Percentiles rank a stretch among this genome's conserved stretches.
phyloP scores from a whole-genome alignment of 345 rosid species.

The Fremontodendron californicum region DNA sequence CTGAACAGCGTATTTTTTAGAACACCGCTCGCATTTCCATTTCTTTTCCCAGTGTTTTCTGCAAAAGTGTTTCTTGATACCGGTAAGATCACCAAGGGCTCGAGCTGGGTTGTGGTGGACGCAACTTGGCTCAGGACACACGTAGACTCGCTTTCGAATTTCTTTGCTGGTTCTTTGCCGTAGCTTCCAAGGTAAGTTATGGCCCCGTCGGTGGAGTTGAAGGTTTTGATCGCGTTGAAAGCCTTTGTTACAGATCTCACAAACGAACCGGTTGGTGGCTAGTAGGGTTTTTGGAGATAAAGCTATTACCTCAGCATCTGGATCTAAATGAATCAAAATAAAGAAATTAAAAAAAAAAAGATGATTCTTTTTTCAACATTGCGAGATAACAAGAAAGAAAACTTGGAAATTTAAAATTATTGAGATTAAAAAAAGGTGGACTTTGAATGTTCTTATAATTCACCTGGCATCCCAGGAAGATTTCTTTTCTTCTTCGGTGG shows the following conservation, averaged over 20 bases:
- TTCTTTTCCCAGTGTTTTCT: conserved; percentile 81
- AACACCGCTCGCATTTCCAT: conserved; percentile 79
- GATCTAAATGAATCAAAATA: conserved; percentile 42
- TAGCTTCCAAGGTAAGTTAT: conserved; percentile 79
- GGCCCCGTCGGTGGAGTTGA: conserved; percentile 78
- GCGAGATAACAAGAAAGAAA: not conserved
- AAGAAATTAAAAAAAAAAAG: not conserved
- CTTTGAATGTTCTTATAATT: conserved; percentile 1
- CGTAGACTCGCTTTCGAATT: conserved; percentile 60
- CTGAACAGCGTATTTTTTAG: conserved; percentile 74
- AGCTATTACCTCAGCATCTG: conserved; percentile 69
- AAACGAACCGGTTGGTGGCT: conserved; percentile 65
- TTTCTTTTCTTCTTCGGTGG: conserved; percentile 60
- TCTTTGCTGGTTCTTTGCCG: conserved; percentile 51
- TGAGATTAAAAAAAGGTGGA: not conserved
- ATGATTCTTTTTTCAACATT: not conserved
- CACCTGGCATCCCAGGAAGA: conserved; percentile 89
- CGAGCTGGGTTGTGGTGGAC: conserved; percentile 65
- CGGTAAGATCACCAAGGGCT: conserved; percentile 86
- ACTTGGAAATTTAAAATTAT: not conserved
- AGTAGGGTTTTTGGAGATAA: conserved; percentile 57
- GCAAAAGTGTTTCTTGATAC: conserved; percentile 73
- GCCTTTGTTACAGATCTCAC: conserved; percentile 82
- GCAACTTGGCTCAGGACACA: conserved; percentile 68
- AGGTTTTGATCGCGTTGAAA: conserved; percentile 79